Conservation (phyloP, 768 basidiomycete species). For the Pleurotus pulmonarius region DNA sequence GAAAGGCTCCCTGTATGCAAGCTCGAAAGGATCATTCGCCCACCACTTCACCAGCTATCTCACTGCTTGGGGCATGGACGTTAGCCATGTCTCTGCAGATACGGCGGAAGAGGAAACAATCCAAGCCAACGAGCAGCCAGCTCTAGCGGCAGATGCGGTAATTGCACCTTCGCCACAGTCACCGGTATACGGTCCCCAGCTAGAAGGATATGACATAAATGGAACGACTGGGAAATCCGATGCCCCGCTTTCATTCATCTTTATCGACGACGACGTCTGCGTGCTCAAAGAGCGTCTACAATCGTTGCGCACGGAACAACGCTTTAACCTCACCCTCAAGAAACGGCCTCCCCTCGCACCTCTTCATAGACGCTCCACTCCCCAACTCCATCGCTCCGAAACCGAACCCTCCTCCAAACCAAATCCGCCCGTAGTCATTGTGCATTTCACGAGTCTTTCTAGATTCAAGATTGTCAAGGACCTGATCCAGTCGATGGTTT, state of each 20-base stretch:
- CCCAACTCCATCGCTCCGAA: slow-evolving; percentile 64
- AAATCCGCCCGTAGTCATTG: slow-evolving; percentile 44
- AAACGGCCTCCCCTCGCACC: slow-evolving; percentile 68
- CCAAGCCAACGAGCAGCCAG: neutral
- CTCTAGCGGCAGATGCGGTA: neutral
- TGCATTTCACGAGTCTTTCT: slow-evolving; percentile 88
- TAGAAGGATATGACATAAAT: neutral
- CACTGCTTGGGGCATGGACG: slow-evolving; percentile 93
- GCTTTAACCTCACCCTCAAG: slow-evolving; percentile 34
- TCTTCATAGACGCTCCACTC: slow-evolving; percentile 75
- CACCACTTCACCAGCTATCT: slow-evolving; percentile 91
- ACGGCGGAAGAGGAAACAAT: slow-evolving; percentile 40
- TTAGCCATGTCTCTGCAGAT: slow-evolving; percentile 72
- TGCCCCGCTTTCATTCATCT: slow-evolving; percentile 56
- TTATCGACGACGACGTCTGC: slow-evolving; percentile 90
- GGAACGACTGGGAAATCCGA: neutral
- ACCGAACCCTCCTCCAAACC: slow-evolving; percentile 29
- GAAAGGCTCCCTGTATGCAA: slow-evolving; percentile 81
- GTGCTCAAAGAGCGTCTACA: slow-evolving; percentile 75
- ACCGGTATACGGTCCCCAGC: slow-evolving; percentile 2
- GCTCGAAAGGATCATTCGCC: slow-evolving; percentile 84
- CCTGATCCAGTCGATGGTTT: slow-evolving; percentile 66
- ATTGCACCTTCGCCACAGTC: slow-evolving; percentile 10
- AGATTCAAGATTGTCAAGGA: slow-evolving; percentile 91
- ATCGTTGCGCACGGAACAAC: slow-evolving; percentile 57